A percentile compares a stretch with the other conserved stretches of the same genome.
phyloP scores from a whole-genome alignment of 2,329 filamentous ascomycete genomes.

The Talaromyces sp. region DNA sequence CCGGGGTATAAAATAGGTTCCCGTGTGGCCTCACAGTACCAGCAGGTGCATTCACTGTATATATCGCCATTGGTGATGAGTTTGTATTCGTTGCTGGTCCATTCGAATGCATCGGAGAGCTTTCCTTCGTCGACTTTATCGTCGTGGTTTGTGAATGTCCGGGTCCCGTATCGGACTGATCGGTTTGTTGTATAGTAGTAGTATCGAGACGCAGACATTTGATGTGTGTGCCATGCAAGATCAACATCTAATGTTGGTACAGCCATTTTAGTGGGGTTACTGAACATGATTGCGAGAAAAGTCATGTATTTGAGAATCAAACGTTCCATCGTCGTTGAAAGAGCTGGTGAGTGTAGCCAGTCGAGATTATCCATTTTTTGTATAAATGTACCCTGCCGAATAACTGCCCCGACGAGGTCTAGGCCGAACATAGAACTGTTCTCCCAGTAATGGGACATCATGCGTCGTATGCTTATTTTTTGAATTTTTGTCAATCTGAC shows the following conservation, averaged over 20 bases:
- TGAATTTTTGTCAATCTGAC: neutral
- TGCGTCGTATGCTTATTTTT: conserved; percentile 23
- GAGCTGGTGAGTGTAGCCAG: conserved; percentile 62
- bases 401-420: conserved; percentile 37
- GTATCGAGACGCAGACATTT: conserved; percentile 18
- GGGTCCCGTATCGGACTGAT: neutral
- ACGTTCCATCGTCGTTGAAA: conserved; percentile 54
- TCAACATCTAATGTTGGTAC: conserved; percentile 33
- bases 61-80: neutral
- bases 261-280: conserved; percentile 27
- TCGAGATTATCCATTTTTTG: conserved; percentile 69
- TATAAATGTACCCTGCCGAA: conserved; percentile 39
- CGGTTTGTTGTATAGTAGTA: neutral
- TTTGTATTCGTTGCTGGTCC: conserved; percentile 6
- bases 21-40: conserved; percentile 9
- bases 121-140: conserved; percentile 6
- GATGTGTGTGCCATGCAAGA: conserved; percentile 33
- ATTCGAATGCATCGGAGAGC: conserved; percentile 3
- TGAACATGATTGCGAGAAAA: conserved; percentile 38
- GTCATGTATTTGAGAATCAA: conserved; percentile 54
- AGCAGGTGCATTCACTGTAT: conserved; percentile 9
- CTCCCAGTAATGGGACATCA: conserved; percentile 42
- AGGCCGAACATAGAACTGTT: conserved; percentile 33
- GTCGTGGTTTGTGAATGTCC: conserved; percentile 5
- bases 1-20: neutral